Evolutionary conservation across 108 stramenopile species (phyloP).

Genomic region (Asterionellopsis glacialis): DNA sequence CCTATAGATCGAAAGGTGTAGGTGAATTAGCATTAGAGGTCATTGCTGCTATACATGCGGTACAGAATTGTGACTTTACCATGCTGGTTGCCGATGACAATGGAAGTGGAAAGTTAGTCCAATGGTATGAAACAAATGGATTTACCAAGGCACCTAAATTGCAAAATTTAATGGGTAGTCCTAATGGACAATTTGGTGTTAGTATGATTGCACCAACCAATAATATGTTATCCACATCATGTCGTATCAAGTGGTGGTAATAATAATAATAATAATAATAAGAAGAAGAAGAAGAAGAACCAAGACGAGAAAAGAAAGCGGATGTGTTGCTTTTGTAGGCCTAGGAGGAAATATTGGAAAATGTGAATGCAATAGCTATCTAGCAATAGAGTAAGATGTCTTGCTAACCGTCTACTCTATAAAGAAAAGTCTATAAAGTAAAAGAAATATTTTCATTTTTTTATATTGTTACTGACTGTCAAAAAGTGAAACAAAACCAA

Average conservation of each 20-base stretch:
- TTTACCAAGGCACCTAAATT: constrained; percentile 56
- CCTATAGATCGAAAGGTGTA: constrained; percentile 41
- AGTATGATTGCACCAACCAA: constrained; percentile 76
- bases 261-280: not conserved
- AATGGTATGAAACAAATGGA: constrained; percentile 67
- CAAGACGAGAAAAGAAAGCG: no score
- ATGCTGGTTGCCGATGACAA: constrained; percentile 74
- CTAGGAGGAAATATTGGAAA: no score
- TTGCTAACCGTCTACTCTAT: no score
- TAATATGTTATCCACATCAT: constrained; percentile 33
- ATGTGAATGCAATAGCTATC: no score
- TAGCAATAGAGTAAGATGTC: no score
- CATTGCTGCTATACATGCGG: constrained; percentile 61
- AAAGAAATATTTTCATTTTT: no score
- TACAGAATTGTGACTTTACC: constrained; percentile 63
- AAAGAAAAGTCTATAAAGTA: no score
- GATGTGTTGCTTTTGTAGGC: no score
- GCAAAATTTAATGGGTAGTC: constrained; percentile 66
- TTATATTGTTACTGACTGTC: no score
- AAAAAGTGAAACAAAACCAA: no score
- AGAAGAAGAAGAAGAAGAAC: no score
- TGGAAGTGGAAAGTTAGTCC: constrained; percentile 57
- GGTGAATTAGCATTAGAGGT: constrained; percentile 70
- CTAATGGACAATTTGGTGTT: constrained; percentile 48
- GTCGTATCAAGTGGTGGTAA: constrained; percentile 69